These are phyloP conservation scores for Fusarium napiforme DNA, from an alignment of 2,329 filamentous ascomycete species.

Conservation along the genomic window DNA sequence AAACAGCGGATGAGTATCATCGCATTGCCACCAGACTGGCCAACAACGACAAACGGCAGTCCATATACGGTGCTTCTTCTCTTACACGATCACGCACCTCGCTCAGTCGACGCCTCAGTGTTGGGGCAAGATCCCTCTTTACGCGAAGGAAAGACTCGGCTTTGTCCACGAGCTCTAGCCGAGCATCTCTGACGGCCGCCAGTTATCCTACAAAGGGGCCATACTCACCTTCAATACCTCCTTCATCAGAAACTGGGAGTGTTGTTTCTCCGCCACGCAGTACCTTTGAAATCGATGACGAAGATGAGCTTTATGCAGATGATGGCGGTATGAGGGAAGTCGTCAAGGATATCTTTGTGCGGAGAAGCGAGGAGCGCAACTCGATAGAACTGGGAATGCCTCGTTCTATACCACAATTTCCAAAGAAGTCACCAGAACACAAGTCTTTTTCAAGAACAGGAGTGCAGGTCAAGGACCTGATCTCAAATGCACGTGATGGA, in stretches of 20 bases:
- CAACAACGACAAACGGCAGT: constrained; percentile 39
- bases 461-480: constrained; percentile 40
- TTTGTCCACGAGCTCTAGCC: constrained; percentile 24
- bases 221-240: constrained; percentile 24
- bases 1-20: constrained; percentile 51
- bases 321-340: constrained; percentile 34
- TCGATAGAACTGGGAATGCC: constrained; percentile 20
- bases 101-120: constrained; percentile 41
- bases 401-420: constrained; percentile 16
- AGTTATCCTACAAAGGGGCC: constrained; percentile 33
- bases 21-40: constrained; percentile 49
- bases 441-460: constrained; percentile 35
- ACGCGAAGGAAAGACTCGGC: constrained; percentile 41
- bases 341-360: constrained; percentile 39
- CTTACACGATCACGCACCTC: constrained; percentile 31
- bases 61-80: constrained; percentile 18
- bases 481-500: constrained; percentile 41
- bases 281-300: constrained; percentile 51
- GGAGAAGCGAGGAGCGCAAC: constrained; percentile 39
- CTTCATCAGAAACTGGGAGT: constrained; percentile 20
- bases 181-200: constrained; percentile 20
- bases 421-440: constrained; percentile 14
- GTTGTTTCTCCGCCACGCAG: constrained; percentile 40
- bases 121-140: constrained; percentile 44
- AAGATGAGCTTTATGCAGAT: constrained; percentile 33